Percentiles rank a stretch among this genome's conserved stretches.
These are phyloP conservation scores for Silene vulgaris DNA, from an alignment of 179 eudicot species.

Conservation along the genomic window DNA sequence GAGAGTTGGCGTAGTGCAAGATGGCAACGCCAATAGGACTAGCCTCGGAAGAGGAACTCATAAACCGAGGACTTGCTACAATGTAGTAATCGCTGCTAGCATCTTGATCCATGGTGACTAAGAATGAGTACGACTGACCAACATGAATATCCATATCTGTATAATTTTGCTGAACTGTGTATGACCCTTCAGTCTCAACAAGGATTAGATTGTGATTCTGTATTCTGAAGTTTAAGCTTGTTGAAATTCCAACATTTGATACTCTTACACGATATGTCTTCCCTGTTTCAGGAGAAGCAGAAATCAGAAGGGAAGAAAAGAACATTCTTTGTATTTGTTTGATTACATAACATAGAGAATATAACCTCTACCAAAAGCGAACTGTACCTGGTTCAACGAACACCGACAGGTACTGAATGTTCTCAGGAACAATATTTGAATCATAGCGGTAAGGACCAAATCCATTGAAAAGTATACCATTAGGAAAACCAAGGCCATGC, in stretches of 20 bases:
- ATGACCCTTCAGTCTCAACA: conserved; percentile 93
- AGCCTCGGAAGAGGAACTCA: conserved; percentile 54
- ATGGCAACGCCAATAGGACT: conserved; percentile 69
- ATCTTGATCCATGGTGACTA: conserved; percentile 92
- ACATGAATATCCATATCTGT: conserved; percentile 96
- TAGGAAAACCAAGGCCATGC: conserved; percentile 68
- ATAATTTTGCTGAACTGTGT: conserved; percentile 80
- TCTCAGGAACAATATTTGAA: conserved; percentile 50
- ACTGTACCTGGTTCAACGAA: conserved; percentile 82
- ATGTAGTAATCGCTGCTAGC: conserved; percentile 80
- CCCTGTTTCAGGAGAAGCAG: conserved; percentile 44
- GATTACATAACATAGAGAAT: background rate
- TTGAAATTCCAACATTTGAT: conserved; percentile 81
- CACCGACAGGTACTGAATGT: conserved; percentile 47
- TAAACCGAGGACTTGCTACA: conserved; percentile 87
- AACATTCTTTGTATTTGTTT: background rate
- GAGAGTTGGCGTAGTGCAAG: conserved; percentile 86
- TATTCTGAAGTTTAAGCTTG: conserved; percentile 92
- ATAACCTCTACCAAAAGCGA: background rate
- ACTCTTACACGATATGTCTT: conserved; percentile 80
- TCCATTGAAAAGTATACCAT: conserved; percentile 83
- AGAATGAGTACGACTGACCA: conserved; percentile 89
- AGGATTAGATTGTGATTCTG: conserved; percentile 85
- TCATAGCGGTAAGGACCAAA: conserved; percentile 82
- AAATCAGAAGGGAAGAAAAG: conserved; percentile 1